Base-by-base conservation (phyloP, 352 stramenopile species). In the Plasmopara halstedii region DNA sequence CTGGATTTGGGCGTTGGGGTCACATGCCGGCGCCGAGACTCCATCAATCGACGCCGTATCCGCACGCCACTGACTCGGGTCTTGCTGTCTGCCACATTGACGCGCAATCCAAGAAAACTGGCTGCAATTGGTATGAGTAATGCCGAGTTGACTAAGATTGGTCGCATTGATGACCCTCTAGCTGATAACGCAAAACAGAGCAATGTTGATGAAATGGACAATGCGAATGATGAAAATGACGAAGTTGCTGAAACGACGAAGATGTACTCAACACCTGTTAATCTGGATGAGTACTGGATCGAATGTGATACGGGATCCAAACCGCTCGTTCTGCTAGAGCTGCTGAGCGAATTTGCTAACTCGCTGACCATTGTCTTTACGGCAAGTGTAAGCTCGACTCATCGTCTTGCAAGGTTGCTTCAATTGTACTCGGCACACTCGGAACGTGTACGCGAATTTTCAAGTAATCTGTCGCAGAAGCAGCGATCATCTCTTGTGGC, bases 21-120 rank as follows among this genome's bases (percentile, higher is more conserved):
- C 62, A 88, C 74, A 32, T 86, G 74, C 49, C 70, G 71, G 23
- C 70, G 71, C 21, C 74, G 81, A 64, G 82, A 83, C 51, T 83
- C 70, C 50, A 88, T 90, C 73, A 80, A 93, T 50, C 64, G 75
- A 43, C 72, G 75, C 4, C 74, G 72, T 18, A 86, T 91, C 39
- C 74, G 73, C 20, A 88, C 77, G 35, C 79, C 91, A 25, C 64
- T 99, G 32, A 90, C 90, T n/a, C 88, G 97, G 46, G 79, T 99
- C 23, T 64, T 99, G 25, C 85, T 98, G 41, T 99, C 95, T n/a
- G 96, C 96, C 17, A 99, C 96, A 13, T 65, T 99, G 34, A 98
- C 95, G 41, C 86, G 86, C 18, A 97, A 99, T 78, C 95, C 96
- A 36, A 79, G 95, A 43, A 98, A 98, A 58, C 73, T 99, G 34